Conservation (phyloP, 345 rosid genomes). For the Turnera subulata region DNA sequence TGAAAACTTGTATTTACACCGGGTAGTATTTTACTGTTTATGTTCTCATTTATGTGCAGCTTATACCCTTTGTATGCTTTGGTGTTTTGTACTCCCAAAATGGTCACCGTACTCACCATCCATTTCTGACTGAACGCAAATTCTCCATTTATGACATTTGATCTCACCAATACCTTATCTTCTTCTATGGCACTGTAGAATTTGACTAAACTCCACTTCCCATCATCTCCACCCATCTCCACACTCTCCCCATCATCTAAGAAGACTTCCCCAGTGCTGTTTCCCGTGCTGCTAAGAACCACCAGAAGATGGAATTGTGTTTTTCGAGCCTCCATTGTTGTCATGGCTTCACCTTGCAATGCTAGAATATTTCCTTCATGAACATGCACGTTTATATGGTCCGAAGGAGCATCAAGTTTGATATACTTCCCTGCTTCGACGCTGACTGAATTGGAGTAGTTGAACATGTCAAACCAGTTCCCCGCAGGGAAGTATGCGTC, state of each 20-base stretch:
- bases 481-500: conserved; percentile 65
- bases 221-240: conserved; percentile 49
- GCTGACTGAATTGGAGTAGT: conserved; percentile 40
- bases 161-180: conserved; percentile 24
- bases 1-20: conserved; percentile 11
- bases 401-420: conserved; percentile 46
- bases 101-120: conserved; percentile 45
- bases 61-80: conserved; percentile 22
- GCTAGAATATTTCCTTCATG: conserved; percentile 59
- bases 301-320: conserved; percentile 53
- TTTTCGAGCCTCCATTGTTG: conserved; percentile 46
- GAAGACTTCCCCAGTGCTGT: conserved; percentile 50
- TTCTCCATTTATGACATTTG: conserved; percentile 43
- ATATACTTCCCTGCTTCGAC: conserved; percentile 30
- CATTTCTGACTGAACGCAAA: conserved; percentile 46
- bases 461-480: conserved; percentile 67
- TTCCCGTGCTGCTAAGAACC: conserved; percentile 33
- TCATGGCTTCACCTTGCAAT: conserved; percentile 68
- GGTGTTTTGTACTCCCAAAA: conserved; percentile 40
- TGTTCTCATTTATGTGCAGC: conserved; percentile 11
- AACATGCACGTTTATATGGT: conserved; percentile 58
- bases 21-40: conserved; percentile 5
- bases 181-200: conserved; percentile 28
- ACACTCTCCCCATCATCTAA: conserved; percentile 58
- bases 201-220: conserved; percentile 53